These are phyloP conservation scores for Penicillium sp. DNA, from an alignment of 2,329 filamentous ascomycete genomes.

Conservation along the genomic window DNA sequence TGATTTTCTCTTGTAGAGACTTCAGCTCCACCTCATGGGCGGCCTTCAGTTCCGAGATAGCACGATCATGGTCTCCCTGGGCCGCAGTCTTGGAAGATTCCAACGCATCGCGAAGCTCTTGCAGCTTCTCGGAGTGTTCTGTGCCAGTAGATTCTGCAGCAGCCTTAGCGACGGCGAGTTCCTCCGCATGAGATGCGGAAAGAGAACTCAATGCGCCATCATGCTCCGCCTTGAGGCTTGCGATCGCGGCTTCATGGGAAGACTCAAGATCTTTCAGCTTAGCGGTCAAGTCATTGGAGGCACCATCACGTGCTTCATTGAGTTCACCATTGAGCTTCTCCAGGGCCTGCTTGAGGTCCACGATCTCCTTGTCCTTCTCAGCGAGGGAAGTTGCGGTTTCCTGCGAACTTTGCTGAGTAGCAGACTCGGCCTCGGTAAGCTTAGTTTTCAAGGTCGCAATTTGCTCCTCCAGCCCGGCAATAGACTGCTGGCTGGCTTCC, in stretches of 20 bases:
- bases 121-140: slow-evolving; percentile 33
- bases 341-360: slow-evolving; percentile 33
- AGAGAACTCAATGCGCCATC: slow-evolving; percentile 26
- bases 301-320: slow-evolving; percentile 24
- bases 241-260: slow-evolving; percentile 30
- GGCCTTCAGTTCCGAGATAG: slow-evolving; percentile 31
- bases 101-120: slow-evolving; percentile 35
- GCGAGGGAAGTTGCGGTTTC: slow-evolving; percentile 28
- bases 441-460: slow-evolving; percentile 37
- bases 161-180: slow-evolving; percentile 34
- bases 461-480: slow-evolving; percentile 35
- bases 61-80: slow-evolving; percentile 30
- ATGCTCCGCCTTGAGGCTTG: slow-evolving; percentile 32
- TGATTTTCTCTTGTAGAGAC: slow-evolving; percentile 35
- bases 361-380: slow-evolving; percentile 39
- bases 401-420: slow-evolving; percentile 24
- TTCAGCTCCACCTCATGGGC: slow-evolving; percentile 35
- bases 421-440: slow-evolving; percentile 33
- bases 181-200: slow-evolving; percentile 32
- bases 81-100: slow-evolving; percentile 31
- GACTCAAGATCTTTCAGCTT: slow-evolving; percentile 31
- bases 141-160: slow-evolving; percentile 30
- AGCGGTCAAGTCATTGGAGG: slow-evolving; percentile 20
- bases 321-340: slow-evolving; percentile 37
- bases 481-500: slow-evolving; percentile 30